A percentile compares a stretch with the other conserved stretches of the same genome.
Conservation (phyloP, 495 filamentous ascomycete species). For the Penicillium daleae region DNA sequence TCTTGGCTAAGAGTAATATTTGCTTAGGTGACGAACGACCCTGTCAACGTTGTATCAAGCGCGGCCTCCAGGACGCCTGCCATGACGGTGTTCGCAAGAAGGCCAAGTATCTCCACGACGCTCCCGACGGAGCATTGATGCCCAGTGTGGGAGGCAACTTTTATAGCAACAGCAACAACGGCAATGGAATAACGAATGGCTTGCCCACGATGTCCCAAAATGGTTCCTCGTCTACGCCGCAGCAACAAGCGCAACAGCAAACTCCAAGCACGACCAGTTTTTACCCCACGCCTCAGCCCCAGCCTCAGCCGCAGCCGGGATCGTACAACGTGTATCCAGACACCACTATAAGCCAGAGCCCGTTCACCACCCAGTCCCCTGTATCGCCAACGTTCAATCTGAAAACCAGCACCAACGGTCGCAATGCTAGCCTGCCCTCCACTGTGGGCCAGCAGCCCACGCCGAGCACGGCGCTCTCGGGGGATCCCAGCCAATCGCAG, state of each 20-base stretch:
- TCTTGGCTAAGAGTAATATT: conserved; percentile 22
- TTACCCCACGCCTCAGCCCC: conserved; percentile 43
- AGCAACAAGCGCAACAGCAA: conserved; percentile 13
- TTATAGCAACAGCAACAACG: conserved; percentile 9
- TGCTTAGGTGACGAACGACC: conserved; percentile 79
- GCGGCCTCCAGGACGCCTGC: conserved; percentile 84
- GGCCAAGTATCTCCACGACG: conserved; percentile 98
- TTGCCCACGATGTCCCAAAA: conserved; percentile 40
- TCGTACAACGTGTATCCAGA: conserved; percentile 50
- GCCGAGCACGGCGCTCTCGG: conserved; percentile 39
- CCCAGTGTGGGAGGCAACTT: conserved; percentile 55
- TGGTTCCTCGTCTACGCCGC: conserved; percentile 27
- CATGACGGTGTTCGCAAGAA: conserved; percentile 98
- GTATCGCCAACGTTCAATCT: conserved; percentile 68
- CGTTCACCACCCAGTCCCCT: conserved; percentile 70
- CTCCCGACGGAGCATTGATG: conserved; percentile 76
- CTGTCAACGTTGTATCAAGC: conserved; percentile 91
- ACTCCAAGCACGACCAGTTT: conserved; percentile 28
- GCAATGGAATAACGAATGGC: conserved; percentile 32
- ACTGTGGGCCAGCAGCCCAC: conserved; percentile 42
- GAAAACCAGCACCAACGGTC: conserved; percentile 41
- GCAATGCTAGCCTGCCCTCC: conserved; percentile 44
- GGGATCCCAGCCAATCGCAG: conserved; percentile 37
- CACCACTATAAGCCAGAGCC: conserved; percentile 44
- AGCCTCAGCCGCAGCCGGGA: conserved; percentile 29